Evolutionary conservation across 345 rosid genomes (phyloP).

Genomic region (Pistacia integerrima): DNA sequence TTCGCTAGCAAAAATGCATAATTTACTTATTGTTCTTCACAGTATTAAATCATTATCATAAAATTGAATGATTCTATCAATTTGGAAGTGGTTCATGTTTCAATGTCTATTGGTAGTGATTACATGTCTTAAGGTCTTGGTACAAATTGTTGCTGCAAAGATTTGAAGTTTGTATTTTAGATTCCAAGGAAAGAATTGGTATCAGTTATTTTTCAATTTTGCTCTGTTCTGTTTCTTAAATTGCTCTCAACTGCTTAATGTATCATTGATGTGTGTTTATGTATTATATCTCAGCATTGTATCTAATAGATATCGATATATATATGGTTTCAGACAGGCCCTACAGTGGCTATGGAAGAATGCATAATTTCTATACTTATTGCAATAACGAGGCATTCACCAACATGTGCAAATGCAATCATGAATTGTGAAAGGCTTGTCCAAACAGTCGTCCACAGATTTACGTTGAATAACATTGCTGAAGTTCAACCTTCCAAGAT

Average conservation of each 20-base stretch:
- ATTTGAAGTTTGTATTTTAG: too few relatives aligned
- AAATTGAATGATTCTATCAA: neutral
- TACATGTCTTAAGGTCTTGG: too few relatives aligned
- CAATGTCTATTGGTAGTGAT: too few relatives aligned
- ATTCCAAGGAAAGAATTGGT: too few relatives aligned
- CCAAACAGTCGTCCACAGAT: constrained; percentile 57
- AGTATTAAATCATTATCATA: too few relatives aligned
- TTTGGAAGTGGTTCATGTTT: too few relatives aligned
- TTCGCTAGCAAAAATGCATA: too few relatives aligned
- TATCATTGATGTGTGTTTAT: neutral
- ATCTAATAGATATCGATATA: constrained; percentile 11
- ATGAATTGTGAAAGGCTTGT: constrained; percentile 75
- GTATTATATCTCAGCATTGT: constrained; percentile 1
- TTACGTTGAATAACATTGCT: constrained; percentile 43
- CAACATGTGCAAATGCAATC: constrained; percentile 69
- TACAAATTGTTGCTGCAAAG: too few relatives aligned
- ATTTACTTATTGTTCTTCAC: neutral
- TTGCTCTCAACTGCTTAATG: neutral
- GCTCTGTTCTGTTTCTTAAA: too few relatives aligned
- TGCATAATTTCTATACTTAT: constrained; percentile 58
- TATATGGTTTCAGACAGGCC: constrained; percentile 57
- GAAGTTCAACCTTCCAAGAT: constrained; percentile 59
- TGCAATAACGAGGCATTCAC: constrained; percentile 91
- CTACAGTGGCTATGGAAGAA: constrained; percentile 56
- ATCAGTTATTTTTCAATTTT: too few relatives aligned